A percentile compares a stretch with the other conserved stretches of the same genome.
Conservation (phyloP, 2,329 filamentous ascomycete genomes). For the Bipolaris sorokiniana region DNA sequence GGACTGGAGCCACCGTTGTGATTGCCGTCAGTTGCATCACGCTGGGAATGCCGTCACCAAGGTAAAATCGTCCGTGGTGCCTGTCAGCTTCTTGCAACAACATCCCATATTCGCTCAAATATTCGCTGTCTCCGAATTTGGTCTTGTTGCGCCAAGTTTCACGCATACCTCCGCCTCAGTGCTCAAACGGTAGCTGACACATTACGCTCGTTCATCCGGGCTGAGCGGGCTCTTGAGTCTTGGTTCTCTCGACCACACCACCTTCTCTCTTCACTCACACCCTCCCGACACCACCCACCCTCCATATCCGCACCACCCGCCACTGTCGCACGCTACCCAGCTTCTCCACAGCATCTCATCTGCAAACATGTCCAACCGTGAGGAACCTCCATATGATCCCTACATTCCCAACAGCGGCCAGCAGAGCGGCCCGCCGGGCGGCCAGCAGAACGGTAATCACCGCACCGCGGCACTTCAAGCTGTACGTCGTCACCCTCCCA, state of each 20-base stretch:
- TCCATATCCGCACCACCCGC: conserved; percentile 27
- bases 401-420: conserved; percentile 80
- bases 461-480: conserved; percentile 79
- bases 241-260: conserved; percentile 22
- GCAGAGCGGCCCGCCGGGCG: conserved; percentile 56
- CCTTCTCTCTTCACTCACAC: conserved; percentile 11
- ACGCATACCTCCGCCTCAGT: conserved; percentile 39
- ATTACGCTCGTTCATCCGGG: conserved; percentile 29
- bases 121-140: conserved; percentile 6
- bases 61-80: conserved; percentile 6
- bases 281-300: conserved; percentile 28
- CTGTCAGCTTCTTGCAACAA: conserved; percentile 9
- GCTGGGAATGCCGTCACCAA: conserved; percentile 12
- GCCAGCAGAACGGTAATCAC: conserved; percentile 62
- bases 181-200: conserved; percentile 41
- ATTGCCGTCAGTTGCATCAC: conserved; percentile 11
- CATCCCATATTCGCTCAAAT: not conserved
- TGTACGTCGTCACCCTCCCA: conserved; percentile 58
- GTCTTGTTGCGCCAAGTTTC: conserved; percentile 31
- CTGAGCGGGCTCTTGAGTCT: conserved; percentile 17
- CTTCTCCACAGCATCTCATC: conserved; percentile 9
- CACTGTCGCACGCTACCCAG: conserved; percentile 24
- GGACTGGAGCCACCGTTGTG: conserved; percentile 12
- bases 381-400: conserved; percentile 76
- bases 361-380: conserved; percentile 55